Conservation (phyloP, 1,284 basidiomycete genomes). For the Macrocystidia cucumis region DNA sequence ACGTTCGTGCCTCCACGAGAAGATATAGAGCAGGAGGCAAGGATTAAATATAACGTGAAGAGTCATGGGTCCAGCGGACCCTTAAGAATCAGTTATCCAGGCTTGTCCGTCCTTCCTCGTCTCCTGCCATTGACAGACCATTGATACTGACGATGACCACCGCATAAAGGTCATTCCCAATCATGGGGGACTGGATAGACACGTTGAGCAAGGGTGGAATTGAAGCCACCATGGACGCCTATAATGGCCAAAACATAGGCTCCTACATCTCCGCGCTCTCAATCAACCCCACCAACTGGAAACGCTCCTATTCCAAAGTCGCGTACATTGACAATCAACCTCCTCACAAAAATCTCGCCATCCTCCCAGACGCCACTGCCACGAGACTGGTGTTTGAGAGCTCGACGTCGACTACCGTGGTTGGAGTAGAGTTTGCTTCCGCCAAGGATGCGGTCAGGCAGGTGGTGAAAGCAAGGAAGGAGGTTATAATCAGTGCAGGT, state of each 20-base stretch:
- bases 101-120: constrained; percentile 30
- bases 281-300: constrained; percentile 27
- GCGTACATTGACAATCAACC: constrained; percentile 50
- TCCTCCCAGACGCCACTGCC: constrained; percentile 23
- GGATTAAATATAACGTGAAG: constrained; percentile 29
- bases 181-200: constrained; percentile 19
- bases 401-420: constrained; percentile 8
- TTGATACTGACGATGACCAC: constrained; percentile 20
- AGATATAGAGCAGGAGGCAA: constrained; percentile 22
- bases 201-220: constrained; percentile 20
- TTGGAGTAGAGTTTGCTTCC: constrained; percentile 1
- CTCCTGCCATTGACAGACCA: background rate
- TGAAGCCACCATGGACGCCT: constrained; percentile 15
- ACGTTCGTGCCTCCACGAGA: constrained; percentile 24
- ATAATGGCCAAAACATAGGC: constrained; percentile 21
- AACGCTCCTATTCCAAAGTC: constrained; percentile 27
- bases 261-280: constrained; percentile 20
- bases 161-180: constrained; percentile 18
- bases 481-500: constrained; percentile 58
- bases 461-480: constrained; percentile 32
- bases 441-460: background rate
- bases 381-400: constrained; percentile 20
- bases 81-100: constrained; percentile 37
- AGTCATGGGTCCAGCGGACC: constrained; percentile 37
- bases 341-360: constrained; percentile 23